Conservation (phyloP, 305 asterid species). For the Rubia tinctorum region DNA sequence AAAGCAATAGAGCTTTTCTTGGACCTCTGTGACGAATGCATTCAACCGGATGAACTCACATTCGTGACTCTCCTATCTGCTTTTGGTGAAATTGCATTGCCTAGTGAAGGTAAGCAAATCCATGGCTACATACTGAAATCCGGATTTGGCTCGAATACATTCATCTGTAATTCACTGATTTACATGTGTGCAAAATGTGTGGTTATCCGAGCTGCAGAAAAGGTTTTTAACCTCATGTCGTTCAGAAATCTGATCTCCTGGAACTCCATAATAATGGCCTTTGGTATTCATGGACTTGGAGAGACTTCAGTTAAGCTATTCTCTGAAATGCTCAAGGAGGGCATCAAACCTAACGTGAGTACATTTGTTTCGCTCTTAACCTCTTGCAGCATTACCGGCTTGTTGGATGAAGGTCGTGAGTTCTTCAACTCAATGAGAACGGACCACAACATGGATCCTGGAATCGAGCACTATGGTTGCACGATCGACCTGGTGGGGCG, state of each 20-base stretch:
- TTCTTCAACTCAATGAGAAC: conserved; percentile 47
- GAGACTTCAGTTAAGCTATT: conserved; percentile 39
- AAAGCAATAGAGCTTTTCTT: conserved; percentile 42
- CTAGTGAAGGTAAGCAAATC: conserved; percentile 51
- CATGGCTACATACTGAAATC: conserved; percentile 39
- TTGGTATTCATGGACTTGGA: conserved; percentile 59
- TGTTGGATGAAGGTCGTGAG: conserved; percentile 48
- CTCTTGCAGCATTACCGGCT: conserved; percentile 53
- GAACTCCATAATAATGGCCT: conserved; percentile 64
- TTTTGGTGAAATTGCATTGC: conserved; percentile 55
- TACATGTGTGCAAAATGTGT: conserved; percentile 67
- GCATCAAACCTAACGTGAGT: conserved; percentile 45
- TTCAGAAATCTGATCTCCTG: conserved; percentile 53
- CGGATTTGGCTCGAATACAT: conserved; percentile 29
- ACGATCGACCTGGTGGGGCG: conserved; percentile 63
- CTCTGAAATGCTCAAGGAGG: conserved; percentile 35
- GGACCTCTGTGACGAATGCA: conserved; percentile 25
- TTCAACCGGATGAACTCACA: conserved; percentile 45
- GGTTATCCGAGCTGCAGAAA: conserved; percentile 39
- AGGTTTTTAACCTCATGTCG: conserved; percentile 34
- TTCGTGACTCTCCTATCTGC: conserved; percentile 41
- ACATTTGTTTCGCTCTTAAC: conserved; percentile 55
- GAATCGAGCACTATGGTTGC: conserved; percentile 68
- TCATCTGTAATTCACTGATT: conserved; percentile 40
- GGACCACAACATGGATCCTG: conserved; percentile 47